Base-by-base conservation (phyloP, 2,329 filamentous ascomycete genomes). In the Penicillium sp. region DNA sequence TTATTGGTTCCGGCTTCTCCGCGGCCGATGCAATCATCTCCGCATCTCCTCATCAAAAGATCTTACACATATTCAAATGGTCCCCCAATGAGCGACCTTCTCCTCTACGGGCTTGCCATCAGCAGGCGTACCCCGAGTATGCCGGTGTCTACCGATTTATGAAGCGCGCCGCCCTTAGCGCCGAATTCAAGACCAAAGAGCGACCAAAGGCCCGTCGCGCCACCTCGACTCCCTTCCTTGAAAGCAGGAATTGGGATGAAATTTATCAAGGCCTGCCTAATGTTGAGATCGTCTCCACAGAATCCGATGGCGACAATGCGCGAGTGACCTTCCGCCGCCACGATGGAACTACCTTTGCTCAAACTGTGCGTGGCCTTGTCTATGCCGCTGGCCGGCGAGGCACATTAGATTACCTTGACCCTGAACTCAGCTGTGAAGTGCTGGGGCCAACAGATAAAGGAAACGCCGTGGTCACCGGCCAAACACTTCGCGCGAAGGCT, bases 1-100 rank as follows among this genome's bases (percentile, higher is more conserved):
- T 86, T 5, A 75, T 86, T 46, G 84, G 84, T 5, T 86, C 83
- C 8, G 84, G 84, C 0, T 86, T 86, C 67, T 84, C 83, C 2
- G 84, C 84, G 2, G 84, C 84, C 24, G 84, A 86, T 69, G 74
- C 81, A 3, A 85, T 86, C 47, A 80, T 85, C 38, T 84, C 82
- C 5, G 75, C 80, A 16, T 34, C 52, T 1, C 16, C 50, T 0
- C 27, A 18, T 72, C 78, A 27, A 67, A 73, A 13, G 63, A 79
- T 86, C 42, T 69, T 86, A n/a, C 84, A 86, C 61, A 66, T 85
- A 49, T 86, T 80, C 67, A 81, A 81, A 65, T 86, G 84, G 84
- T 75, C 77, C n/a, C 81, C 83, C 0, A 75, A 83, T 8, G 75
- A 72, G 5, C 75, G 77, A 16, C 82, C 83, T 0, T 85, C 82